Conservation (phyloP, 805 yeast genomes). For the Clavispora fructus region DNA sequence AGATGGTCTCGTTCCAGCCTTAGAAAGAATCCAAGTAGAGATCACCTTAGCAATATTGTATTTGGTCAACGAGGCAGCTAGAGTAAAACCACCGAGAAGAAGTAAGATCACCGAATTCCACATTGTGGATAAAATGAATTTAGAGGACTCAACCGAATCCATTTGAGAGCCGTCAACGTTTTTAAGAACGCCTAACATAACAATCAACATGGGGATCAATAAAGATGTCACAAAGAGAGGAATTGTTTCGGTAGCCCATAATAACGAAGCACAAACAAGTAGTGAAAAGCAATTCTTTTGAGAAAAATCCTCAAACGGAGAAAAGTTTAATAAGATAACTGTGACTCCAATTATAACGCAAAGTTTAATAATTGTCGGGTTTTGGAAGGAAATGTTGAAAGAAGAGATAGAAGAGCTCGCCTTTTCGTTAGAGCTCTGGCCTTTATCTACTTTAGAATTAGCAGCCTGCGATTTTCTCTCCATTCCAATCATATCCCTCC, state of each 20-base stretch:
- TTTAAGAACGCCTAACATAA: slow-evolving; percentile 46
- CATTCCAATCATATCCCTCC: slow-evolving; percentile 53
- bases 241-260: slow-evolving; percentile 50
- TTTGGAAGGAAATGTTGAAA: slow-evolving; percentile 13
- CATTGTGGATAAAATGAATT: slow-evolving; percentile 44
- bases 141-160: slow-evolving; percentile 38
- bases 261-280: slow-evolving; percentile 48
- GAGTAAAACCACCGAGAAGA: slow-evolving; percentile 49
- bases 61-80: slow-evolving; percentile 52
- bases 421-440: slow-evolving; percentile 3
- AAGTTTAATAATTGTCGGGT: slow-evolving; percentile 38
- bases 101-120: slow-evolving; percentile 51
- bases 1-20: slow-evolving; percentile 49
- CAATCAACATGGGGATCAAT: slow-evolving; percentile 44
- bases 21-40: slow-evolving; percentile 43
- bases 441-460: slow-evolving; percentile 15
- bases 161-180: slow-evolving; percentile 42
- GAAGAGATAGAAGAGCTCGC: slow-evolving; percentile 9
- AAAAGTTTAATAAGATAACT: slow-evolving; percentile 44
- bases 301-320: slow-evolving; percentile 60
- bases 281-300: slow-evolving; percentile 69
- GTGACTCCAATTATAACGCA: slow-evolving; percentile 47
- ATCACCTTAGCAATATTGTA: slow-evolving; percentile 47
- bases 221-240: slow-evolving; percentile 47
- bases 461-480: slow-evolving; percentile 85